These are phyloP conservation scores for Penicillium sp. DNA, from an alignment of 2,329 filamentous ascomycete genomes.

Conservation along the genomic window DNA sequence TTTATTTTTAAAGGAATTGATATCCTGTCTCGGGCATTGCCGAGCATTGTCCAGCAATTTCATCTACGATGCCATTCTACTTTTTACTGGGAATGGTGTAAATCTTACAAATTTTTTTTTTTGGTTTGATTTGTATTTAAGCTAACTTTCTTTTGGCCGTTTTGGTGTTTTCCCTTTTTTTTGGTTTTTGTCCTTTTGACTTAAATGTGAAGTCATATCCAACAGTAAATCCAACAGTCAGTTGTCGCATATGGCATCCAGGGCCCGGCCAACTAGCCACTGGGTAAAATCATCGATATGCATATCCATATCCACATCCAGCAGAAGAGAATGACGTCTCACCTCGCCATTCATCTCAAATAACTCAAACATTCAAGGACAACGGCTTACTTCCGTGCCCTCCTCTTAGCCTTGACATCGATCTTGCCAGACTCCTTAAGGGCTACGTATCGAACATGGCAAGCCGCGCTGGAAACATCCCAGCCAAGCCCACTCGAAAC, in stretches of 20 bases:
- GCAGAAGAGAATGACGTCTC: background rate
- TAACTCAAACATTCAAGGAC: background rate
- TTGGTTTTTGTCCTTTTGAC: background rate
- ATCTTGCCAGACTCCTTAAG: background rate
- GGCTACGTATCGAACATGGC: background rate
- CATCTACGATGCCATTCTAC: background rate
- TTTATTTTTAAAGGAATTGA: background rate
- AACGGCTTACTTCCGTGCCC: background rate
- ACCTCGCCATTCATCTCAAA: background rate
- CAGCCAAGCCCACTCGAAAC: background rate
- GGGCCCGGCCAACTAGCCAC: background rate
- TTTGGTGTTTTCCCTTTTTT: background rate
- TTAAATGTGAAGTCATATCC: background rate
- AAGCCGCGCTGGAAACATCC: background rate
- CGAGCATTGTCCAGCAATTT: background rate
- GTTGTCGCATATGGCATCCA: background rate
- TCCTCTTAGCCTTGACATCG: background rate
- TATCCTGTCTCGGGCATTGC: background rate
- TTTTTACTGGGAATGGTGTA: background rate
- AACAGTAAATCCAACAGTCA: background rate
- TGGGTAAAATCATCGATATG: background rate
- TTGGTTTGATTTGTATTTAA: background rate
- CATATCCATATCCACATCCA: background rate
- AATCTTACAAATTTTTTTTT: background rate
- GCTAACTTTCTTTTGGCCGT: background rate